Conservation (phyloP, 192 early-diverging fungal species). For the Chytriomyces hyalinus region DNA sequence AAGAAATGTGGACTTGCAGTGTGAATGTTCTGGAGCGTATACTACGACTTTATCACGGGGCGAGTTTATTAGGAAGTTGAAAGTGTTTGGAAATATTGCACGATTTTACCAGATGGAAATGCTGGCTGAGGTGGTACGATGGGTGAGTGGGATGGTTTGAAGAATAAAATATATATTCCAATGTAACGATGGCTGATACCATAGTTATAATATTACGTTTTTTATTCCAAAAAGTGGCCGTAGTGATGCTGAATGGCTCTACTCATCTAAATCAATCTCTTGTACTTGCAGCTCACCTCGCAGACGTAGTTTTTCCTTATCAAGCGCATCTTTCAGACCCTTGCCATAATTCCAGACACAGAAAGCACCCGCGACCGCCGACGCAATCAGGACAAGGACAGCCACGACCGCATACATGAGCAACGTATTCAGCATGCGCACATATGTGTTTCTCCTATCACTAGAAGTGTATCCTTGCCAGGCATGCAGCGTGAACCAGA, state of each 20-base stretch:
- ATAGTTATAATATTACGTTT: too few relatives aligned
- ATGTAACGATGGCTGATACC: too few relatives aligned
- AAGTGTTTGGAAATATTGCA: constrained; percentile 70
- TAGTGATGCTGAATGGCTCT: too few relatives aligned
- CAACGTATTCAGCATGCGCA: constrained; percentile 12
- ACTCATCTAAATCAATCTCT: constrained; percentile 16
- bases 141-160: constrained; percentile 36
- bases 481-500: background rate
- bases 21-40: constrained; percentile 75
- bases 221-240: too few relatives aligned
- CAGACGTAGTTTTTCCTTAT: constrained; percentile 1
- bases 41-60: constrained; percentile 50
- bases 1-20: constrained; percentile 76
- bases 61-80: constrained; percentile 62
- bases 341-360: constrained; percentile 4
- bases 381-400: background rate
- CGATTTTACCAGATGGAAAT: constrained; percentile 61
- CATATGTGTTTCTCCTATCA: background rate
- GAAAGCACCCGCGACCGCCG: background rate
- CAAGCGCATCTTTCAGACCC: constrained; percentile 7
- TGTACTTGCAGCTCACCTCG: background rate
- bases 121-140: constrained; percentile 63
- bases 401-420: constrained; percentile 19
- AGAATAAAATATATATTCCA: too few relatives aligned
- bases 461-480: background rate